Percentiles rank a stretch among this genome's conserved stretches.
Evolutionary conservation across 139 green algal species (phyloP).

Genomic region (Zygnema circumcarinatum): DNA sequence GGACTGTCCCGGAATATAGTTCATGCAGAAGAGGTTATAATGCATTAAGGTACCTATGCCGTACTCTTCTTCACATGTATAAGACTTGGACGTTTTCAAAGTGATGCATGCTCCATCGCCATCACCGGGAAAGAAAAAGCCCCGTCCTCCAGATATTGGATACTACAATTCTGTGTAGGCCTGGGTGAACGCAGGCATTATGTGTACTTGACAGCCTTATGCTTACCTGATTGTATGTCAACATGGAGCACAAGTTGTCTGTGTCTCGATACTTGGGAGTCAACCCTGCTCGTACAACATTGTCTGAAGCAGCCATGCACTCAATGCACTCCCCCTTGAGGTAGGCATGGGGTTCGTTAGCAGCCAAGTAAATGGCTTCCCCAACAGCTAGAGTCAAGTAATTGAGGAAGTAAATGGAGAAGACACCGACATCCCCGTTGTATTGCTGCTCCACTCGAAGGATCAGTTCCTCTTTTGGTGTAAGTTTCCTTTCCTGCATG

Average conservation of each 20-base stretch:
- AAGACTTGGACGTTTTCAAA: no score
- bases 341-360: slow-evolving; percentile 98
- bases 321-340: slow-evolving; percentile 81
- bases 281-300: slow-evolving; percentile 94
- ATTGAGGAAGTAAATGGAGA: slow-evolving; percentile 95
- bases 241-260: slow-evolving; percentile 82
- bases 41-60: no score
- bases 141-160: no score
- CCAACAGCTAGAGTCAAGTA: slow-evolving; percentile 65
- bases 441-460: slow-evolving; percentile 90
- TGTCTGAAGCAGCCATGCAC: slow-evolving; percentile 94
- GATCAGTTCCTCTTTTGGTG: slow-evolving; percentile 73
- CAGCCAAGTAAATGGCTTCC: slow-evolving; percentile 84
- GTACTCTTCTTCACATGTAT: no score
- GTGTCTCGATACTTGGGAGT: slow-evolving; percentile 91
- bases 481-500: slow-evolving; percentile 56
- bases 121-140: no score
- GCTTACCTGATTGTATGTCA: slow-evolving; percentile 85
- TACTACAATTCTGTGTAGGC: no score
- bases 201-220: background rate
- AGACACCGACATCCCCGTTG: slow-evolving; percentile 87
- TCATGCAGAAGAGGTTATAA: no score
- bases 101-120: no score
- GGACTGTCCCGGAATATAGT: no score
- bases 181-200: no score